phyloP scores from a whole-genome alignment of 164 flowering plant genomes.

The Umbilicus rupestris region DNA sequence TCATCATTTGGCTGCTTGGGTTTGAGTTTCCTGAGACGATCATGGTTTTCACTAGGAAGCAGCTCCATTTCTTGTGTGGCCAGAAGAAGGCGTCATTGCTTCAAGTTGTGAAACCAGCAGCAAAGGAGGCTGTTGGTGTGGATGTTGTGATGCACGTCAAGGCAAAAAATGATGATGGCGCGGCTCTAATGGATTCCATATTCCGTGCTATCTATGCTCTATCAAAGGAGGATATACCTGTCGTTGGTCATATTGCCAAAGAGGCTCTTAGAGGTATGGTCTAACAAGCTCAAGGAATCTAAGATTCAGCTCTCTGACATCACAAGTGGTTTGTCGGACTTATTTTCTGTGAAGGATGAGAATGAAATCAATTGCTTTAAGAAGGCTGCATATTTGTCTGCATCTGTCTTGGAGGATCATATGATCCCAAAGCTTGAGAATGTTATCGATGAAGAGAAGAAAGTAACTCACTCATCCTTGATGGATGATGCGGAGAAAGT shows the following conservation, averaged over 20 bases:
- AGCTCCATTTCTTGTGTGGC: conserved; percentile 65
- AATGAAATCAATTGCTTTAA: conserved; percentile 48
- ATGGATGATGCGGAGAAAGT: conserved; percentile 74
- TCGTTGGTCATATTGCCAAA: conserved; percentile 52
- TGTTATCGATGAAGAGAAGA: conserved; percentile 72
- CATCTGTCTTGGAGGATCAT: conserved; percentile 49
- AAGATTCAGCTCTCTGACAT: conserved; percentile 36
- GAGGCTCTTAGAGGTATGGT: conserved; percentile 70
- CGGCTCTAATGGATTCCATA: conserved; percentile 34
- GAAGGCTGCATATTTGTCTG: conserved; percentile 55
- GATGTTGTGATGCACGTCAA: conserved; percentile 65
- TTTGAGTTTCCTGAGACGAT: conserved; percentile 85
- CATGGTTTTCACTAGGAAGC: conserved; percentile 53
- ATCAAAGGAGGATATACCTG: conserved; percentile 23
- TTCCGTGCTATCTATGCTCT: conserved; percentile 23
- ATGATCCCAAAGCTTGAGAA: conserved; percentile 73
- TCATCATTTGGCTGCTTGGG: conserved; percentile 69
- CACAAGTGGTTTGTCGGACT: conserved; percentile 54
- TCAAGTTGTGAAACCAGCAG: conserved; percentile 38
- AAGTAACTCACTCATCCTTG: conserved; percentile 54
- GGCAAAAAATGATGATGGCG: conserved; percentile 55
- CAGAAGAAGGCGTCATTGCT: conserved; percentile 67
- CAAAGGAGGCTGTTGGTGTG: conserved; percentile 36
- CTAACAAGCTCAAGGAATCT: conserved; percentile 36
- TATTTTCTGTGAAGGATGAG: conserved; percentile 61